These are phyloP conservation scores for Pseudocercospora pini-densiflorae DNA, from an alignment of 2,329 filamentous ascomycete genomes.

Conservation along the genomic window DNA sequence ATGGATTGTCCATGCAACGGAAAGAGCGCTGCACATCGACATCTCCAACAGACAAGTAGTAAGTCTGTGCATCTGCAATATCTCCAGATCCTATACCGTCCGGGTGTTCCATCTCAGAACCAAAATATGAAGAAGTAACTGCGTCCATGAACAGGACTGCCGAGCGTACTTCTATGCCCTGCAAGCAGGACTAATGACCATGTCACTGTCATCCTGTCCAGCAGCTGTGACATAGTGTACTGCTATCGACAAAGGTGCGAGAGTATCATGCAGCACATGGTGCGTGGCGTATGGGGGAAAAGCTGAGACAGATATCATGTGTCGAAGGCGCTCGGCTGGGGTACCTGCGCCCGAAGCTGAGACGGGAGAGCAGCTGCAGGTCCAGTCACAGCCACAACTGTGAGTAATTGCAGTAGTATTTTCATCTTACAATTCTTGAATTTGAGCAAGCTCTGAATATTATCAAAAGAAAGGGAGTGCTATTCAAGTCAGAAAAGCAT, in stretches of 20 bases:
- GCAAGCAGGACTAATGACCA: conserved; percentile 14
- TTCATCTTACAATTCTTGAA: not conserved
- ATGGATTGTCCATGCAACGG: conserved; percentile 58
- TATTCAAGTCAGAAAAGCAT: not conserved
- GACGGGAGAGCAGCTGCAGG: conserved; percentile 4
- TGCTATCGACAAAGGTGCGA: conserved; percentile 2
- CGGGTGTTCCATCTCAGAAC: conserved; percentile 17
- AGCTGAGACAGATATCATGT: conserved; percentile 13
- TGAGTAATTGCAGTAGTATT: conserved; percentile 3
- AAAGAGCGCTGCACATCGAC: conserved; percentile 43
- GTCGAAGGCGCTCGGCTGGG: not conserved
- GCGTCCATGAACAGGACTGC: not conserved
- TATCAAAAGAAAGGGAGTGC: not conserved
- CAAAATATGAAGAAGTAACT: not conserved
- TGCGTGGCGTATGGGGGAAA: conserved; percentile 1
- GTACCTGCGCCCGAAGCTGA: conserved; percentile 5
- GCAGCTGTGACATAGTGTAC: conserved; percentile 9
- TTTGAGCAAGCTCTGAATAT: not conserved
- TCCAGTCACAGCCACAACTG: conserved; percentile 11
- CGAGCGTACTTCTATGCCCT: conserved; percentile 10
- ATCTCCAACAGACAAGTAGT: conserved; percentile 27
- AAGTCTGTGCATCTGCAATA: conserved; percentile 21
- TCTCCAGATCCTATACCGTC: conserved; percentile 12
- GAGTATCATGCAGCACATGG: conserved; percentile 11
- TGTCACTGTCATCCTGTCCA: conserved; percentile 8